Evolutionary conservation across 345 rosid genomes (phyloP).

Genomic region (Bruguiera gymnorhiza): DNA sequence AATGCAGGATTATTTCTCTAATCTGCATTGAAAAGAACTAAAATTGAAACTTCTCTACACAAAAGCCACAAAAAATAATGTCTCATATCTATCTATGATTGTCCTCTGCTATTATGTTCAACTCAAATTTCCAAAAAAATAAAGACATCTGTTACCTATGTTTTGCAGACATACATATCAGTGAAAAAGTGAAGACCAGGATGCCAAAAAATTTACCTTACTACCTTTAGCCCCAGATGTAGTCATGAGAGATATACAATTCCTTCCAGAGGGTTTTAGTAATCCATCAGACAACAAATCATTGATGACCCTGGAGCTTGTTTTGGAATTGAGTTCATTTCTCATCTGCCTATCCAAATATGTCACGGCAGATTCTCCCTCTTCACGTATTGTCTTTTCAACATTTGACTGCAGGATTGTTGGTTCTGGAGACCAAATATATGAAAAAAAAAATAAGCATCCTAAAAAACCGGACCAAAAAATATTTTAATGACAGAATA

Average conservation of each 20-base stretch:
- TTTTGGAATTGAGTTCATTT: conserved; percentile 64
- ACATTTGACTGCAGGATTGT: conserved; percentile 54
- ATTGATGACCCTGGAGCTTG: conserved; percentile 61
- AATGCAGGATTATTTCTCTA: neutral
- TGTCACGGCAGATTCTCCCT: conserved; percentile 75
- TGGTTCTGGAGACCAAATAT: conserved; percentile 45
- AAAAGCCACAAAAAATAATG: neutral
- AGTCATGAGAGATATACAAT: conserved; percentile 96
- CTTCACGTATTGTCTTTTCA: conserved; percentile 66
- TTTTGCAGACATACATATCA: neutral
- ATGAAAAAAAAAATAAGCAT: conserved; percentile 4
- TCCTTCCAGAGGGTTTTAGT: conserved; percentile 72
- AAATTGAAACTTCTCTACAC: neutral
- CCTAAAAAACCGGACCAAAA: neutral
- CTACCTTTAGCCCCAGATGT: conserved; percentile 98
- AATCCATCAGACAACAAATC: conserved; percentile 80
- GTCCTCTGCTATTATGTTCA: too few species aligned
- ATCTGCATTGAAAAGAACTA: neutral
- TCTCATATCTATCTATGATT: too few species aligned
- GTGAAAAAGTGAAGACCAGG: neutral
- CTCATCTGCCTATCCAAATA: conserved; percentile 74
- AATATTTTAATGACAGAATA: neutral
- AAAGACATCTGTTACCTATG: neutral
- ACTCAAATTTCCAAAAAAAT: neutral
- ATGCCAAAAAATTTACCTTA: conserved; percentile 53